Evolutionary conservation across 2,329 filamentous ascomycete genomes (phyloP).

Genomic region (Colletotrichum sp.): DNA sequence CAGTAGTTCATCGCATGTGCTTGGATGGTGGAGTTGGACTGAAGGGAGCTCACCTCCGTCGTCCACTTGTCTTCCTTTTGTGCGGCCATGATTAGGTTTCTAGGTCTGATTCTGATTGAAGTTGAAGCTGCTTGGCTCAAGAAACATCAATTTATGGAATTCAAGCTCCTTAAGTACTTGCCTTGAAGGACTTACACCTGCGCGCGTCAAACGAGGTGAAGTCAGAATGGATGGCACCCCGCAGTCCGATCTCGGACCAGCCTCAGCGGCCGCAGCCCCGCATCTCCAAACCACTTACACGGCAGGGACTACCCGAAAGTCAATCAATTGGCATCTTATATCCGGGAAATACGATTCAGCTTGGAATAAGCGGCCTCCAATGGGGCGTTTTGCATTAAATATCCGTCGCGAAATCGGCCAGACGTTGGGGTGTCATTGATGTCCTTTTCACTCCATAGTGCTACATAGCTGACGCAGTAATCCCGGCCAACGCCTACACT

Average conservation of each 20-base stretch:
- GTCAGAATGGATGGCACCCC: neutral
- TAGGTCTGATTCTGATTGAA: neutral
- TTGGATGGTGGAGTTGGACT: accelerated
- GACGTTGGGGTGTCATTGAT: neutral
- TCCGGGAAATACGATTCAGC: neutral
- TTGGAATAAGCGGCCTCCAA: neutral
- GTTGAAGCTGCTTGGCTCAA: accelerated
- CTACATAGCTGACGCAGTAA: neutral
- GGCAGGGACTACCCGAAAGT: neutral
- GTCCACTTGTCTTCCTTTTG: conserved; percentile 42
- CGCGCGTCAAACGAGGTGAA: conserved; percentile 1
- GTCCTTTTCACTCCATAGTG: neutral
- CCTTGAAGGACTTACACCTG: neutral
- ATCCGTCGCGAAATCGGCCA: neutral
- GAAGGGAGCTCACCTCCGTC: conserved; percentile 34
- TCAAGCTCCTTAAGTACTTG: neutral
- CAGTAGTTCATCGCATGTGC: neutral
- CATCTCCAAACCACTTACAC: conserved; percentile 1
- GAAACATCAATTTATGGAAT: too few relatives aligned
- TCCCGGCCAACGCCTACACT: neutral
- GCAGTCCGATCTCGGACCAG: conserved; percentile 23
- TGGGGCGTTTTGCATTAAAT: neutral
- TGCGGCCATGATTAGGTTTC: conserved; percentile 22
- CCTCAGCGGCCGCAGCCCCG: neutral
- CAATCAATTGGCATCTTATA: neutral